phyloP scores from a whole-genome alignment of 2,329 filamentous ascomycete genomes.

The Penicillium sp. region DNA sequence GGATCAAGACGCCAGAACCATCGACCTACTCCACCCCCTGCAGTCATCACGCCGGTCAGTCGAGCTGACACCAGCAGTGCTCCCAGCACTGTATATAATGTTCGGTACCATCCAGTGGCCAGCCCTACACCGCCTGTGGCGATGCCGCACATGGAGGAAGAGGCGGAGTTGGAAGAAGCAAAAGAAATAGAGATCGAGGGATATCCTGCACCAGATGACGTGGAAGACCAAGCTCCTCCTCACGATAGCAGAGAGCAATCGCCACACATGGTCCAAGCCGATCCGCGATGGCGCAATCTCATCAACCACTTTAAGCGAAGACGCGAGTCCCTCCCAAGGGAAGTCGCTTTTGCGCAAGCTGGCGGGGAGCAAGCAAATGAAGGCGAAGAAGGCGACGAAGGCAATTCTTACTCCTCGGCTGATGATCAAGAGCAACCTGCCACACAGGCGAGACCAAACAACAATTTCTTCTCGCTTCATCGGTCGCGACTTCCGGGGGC shows the following conservation, averaged over 20 bases:
- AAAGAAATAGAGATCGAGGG: slow-evolving; percentile 28
- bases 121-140: slow-evolving; percentile 48
- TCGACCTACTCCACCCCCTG: slow-evolving; percentile 47
- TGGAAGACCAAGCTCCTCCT: slow-evolving; percentile 17
- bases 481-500: slow-evolving; percentile 44
- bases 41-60: slow-evolving; percentile 57
- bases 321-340: slow-evolving; percentile 59
- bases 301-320: slow-evolving; percentile 60
- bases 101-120: slow-evolving; percentile 59
- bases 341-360: slow-evolving; percentile 59
- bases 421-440: slow-evolving; percentile 44
- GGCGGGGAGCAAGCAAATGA: slow-evolving; percentile 39
- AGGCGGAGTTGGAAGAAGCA: slow-evolving; percentile 27
- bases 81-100: slow-evolving; percentile 63
- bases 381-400: slow-evolving; percentile 3
- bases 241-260: slow-evolving; percentile 32
- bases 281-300: slow-evolving; percentile 51
- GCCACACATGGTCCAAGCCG: slow-evolving; percentile 31
- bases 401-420: slow-evolving; percentile 33
- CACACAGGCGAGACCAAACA: slow-evolving; percentile 48
- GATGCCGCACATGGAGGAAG: slow-evolving; percentile 36
- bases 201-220: slow-evolving; percentile 5
- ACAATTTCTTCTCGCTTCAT: slow-evolving; percentile 50
- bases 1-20: slow-evolving; percentile 14
- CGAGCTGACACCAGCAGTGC: slow-evolving; percentile 63